Conservation (phyloP, 2,329 filamentous ascomycete genomes). For the Metarhizium guizhouense region DNA sequence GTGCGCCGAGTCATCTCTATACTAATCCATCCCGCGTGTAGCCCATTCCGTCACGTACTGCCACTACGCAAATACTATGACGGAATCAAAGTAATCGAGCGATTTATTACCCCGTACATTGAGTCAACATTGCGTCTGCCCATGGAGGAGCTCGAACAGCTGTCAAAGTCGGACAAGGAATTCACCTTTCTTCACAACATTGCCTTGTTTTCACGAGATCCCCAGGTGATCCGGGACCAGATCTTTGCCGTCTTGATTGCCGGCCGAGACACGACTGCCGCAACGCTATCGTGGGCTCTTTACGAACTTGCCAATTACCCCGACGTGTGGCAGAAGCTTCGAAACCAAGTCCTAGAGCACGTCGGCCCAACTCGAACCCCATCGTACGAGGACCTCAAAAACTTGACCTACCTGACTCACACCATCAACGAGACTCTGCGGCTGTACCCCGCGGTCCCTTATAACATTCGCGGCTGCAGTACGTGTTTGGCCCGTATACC, state of each 20-base stretch:
- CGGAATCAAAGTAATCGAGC: slow-evolving; percentile 60
- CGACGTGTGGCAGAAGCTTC: slow-evolving; percentile 57
- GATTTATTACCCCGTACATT: slow-evolving; percentile 72
- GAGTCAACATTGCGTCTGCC: slow-evolving; percentile 60
- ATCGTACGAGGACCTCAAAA: slow-evolving; percentile 74
- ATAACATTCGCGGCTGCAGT: slow-evolving; percentile 53
- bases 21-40: slow-evolving; percentile 23
- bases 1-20: not conserved
- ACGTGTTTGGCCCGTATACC: not conserved
- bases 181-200: slow-evolving; percentile 87
- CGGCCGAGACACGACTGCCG: slow-evolving; percentile 79
- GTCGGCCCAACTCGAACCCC: slow-evolving; percentile 56
- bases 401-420: slow-evolving; percentile 72
- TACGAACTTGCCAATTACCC: slow-evolving; percentile 74
- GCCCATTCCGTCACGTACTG: slow-evolving; percentile 53
- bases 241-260: slow-evolving; percentile 75
- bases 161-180: slow-evolving; percentile 55
- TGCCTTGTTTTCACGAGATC: slow-evolving; percentile 67
- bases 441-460: slow-evolving; percentile 69
- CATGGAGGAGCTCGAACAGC: slow-evolving; percentile 62
- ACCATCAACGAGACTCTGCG: slow-evolving; percentile 70
- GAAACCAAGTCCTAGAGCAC: slow-evolving; percentile 57
- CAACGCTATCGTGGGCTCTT: slow-evolving; percentile 70
- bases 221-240: slow-evolving; percentile 71
- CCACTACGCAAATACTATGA: slow-evolving; percentile 55